Conservation (phyloP, 2,329 filamentous ascomycete genomes). For the Arthrobotrys musiformis region DNA sequence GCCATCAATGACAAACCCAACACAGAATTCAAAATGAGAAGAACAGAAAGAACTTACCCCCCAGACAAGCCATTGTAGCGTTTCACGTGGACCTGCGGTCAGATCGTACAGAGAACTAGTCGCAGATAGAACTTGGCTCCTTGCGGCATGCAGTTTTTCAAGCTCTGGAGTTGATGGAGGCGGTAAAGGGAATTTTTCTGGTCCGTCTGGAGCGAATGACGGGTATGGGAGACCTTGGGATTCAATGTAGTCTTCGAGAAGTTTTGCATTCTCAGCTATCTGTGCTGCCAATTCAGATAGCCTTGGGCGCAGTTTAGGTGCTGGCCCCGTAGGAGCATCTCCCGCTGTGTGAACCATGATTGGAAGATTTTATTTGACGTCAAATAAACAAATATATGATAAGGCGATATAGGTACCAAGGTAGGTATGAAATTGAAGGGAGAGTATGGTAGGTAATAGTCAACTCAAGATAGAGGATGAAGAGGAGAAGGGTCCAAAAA, state of each 20-base stretch:
- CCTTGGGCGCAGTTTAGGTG: conserved; percentile 24
- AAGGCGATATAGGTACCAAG: neutral
- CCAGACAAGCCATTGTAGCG: conserved; percentile 36
- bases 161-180: conserved; percentile 37
- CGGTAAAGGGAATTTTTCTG: conserved; percentile 35
- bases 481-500: neutral
- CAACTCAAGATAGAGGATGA: neutral
- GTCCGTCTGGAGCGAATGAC: conserved; percentile 40
- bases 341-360: neutral
- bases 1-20: conserved; percentile 11
- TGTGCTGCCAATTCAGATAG: conserved; percentile 48
- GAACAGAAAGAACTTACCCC: conserved; percentile 21
- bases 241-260: conserved; percentile 48
- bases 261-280: conserved; percentile 40
- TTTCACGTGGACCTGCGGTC: conserved; percentile 33
- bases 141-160: conserved; percentile 27
- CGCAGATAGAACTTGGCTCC: conserved; percentile 19
- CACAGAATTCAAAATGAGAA: conserved; percentile 2
- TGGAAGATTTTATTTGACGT: neutral
- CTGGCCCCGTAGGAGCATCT: neutral
- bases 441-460: neutral
- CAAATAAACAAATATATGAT: neutral
- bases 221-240: conserved; percentile 40
- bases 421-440: neutral
- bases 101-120: conserved; percentile 42